These are phyloP conservation scores for Phaeophleospora eucalypticola DNA, from an alignment of 2,329 filamentous ascomycete genomes.

Conservation along the genomic window DNA sequence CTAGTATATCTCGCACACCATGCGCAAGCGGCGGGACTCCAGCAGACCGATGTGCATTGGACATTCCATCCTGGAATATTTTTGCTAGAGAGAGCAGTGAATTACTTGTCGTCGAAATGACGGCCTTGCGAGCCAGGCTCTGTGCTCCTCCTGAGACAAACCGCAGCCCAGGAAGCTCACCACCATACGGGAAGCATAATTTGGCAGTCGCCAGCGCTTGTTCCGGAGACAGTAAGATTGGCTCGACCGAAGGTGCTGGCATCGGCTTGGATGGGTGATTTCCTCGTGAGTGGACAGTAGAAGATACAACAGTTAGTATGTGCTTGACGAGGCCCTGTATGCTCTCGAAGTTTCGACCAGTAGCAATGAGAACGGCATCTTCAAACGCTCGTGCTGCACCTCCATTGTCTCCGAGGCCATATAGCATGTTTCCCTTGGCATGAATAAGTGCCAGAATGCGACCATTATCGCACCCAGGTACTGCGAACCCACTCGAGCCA, in stretches of 20 bases:
- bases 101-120: slow-evolving; percentile 91
- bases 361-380: slow-evolving; percentile 85
- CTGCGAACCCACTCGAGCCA: slow-evolving; percentile 76
- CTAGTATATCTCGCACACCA: slow-evolving; percentile 85
- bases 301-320: slow-evolving; percentile 65
- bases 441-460: slow-evolving; percentile 90
- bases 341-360: slow-evolving; percentile 64
- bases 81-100: slow-evolving; percentile 91
- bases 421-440: slow-evolving; percentile 98
- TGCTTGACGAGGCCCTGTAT: slow-evolving; percentile 75
- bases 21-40: slow-evolving; percentile 48
- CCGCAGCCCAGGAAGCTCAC: slow-evolving; percentile 74
- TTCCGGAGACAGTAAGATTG: slow-evolving; percentile 77
- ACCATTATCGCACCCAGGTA: slow-evolving; percentile 83
- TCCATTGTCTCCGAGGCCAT: slow-evolving; percentile 76
- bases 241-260: slow-evolving; percentile 45
- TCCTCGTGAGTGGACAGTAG: slow-evolving; percentile 28
- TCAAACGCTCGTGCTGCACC: slow-evolving; percentile 86
- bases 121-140: slow-evolving; percentile 69
- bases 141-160: slow-evolving; percentile 57
- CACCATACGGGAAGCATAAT: slow-evolving; percentile 72
- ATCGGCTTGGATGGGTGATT: slow-evolving; percentile 19
- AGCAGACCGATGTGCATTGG: slow-evolving; percentile 55
- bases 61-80: slow-evolving; percentile 95
- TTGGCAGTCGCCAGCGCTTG: slow-evolving; percentile 77